Evolutionary conservation across 2,329 filamentous ascomycete genomes (phyloP), one percentile per base, ranked within the genome.

Genomic region (Pseudohalonectria lignicola): DNA sequence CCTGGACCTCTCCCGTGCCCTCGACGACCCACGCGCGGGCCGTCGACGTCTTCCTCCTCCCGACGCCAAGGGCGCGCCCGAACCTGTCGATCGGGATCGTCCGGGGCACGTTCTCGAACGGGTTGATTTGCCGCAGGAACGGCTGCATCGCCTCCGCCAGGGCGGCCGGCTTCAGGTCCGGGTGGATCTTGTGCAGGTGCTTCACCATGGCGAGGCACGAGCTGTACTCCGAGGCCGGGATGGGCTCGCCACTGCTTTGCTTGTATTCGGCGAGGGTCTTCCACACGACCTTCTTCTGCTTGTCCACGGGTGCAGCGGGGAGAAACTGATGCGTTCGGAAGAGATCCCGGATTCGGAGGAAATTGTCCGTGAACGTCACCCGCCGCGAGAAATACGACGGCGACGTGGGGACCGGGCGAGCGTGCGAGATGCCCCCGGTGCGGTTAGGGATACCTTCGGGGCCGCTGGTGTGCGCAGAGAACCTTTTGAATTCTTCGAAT

Each of bases 321-420:
- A 96, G 71, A 19, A 77, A 69, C 40, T 76, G 71, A 56, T 92
- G 82, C 59, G 77, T 80, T 38, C 76, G 76, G 40, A 83, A 63
- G 18, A 96, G 71, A 10, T 73, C 69, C 49, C 86, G 76, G 34
- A 98, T 70, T 33, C 69, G 64, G 47, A 96, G 73, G 49, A 83
- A 76, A 52, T 84, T 75, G 62, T 98, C 92, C 61, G 82, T 92
- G 67, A 94, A 95, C 39, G 73, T 69, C 2, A 88, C 83, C 43
- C 81, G 81, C 37, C 82, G 82, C 37, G 86, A 88, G 66, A 96
- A 98, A 64, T 98, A 98, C n/a, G 90, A 92, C 3, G 86, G 80
- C 26, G 88, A 94, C 19, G 73, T 71, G 16, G 92, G 92, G 26
- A 95, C 66, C 17, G 93, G 67, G 47, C 92, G 85, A 38, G 84